Evolutionary conservation across 495 filamentous ascomycete genomes (phyloP), one percentile per base, ranked within the genome.

Genomic region (Podospora anserina): DNA sequence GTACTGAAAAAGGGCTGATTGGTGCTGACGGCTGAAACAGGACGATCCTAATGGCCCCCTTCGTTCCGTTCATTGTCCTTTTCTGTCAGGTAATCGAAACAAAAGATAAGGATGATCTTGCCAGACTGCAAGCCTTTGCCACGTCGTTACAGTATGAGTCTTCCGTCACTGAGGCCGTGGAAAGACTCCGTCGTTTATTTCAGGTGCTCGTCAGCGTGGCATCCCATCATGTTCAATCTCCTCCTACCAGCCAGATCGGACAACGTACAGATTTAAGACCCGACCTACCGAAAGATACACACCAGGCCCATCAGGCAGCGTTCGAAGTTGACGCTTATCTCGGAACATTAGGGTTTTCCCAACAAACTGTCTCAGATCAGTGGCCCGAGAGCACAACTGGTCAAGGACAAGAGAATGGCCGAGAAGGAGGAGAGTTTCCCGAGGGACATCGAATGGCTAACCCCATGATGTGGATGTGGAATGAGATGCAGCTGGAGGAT

Each of bases 1-100:
- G 16, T 23, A 57, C 20, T 58, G 60, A n/a, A 57, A 13, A n/a
- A n/a, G 18, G 16, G 5, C 18, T 57, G 55, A 16, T 5, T n/a
- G 55, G 5, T 28, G 2, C 20, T 61, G 7, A 27, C 16, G 4
- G 27, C 59, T 32, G 27, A 26, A 16, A 20, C 49, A 90, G 88
- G 87, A 83, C 85, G 0, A 82, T 91, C 26, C 78, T 91, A 5
- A 82, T 88, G 68, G 82, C 87, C 2, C 88, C 88, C 2, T 90
- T 91, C 71, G 85, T 88, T 59, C 88, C 88, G 0, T 91, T 89
- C 77, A 88, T 89, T 53, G 87, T 89, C 1, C 78, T 91, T 1
- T 90, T 91, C 77, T 89, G 88, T 77, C 84, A 90, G 60, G 84
- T 86, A 0, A 87, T 91, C 66, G 82, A 85, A 68, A 80, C 78